Evolutionary conservation across 2,329 filamentous ascomycete species (phyloP).

Genomic region (Phyllosticta ampelicida): DNA sequence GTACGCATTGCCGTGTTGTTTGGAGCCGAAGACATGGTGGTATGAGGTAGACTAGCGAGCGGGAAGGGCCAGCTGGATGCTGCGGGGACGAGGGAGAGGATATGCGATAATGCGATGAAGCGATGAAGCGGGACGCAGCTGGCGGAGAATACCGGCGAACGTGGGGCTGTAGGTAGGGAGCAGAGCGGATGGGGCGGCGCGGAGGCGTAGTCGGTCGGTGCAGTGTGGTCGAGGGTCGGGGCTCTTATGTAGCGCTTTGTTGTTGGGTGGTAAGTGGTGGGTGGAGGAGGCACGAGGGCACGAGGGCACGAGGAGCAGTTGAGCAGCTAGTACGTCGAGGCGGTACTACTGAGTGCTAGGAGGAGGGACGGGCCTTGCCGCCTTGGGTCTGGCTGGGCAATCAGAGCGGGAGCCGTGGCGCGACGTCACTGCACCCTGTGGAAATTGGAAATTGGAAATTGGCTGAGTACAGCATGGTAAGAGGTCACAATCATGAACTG

Average conservation of each 20-base stretch:
- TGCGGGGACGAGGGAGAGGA: constrained; percentile 4
- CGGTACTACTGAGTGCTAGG: too few relatives aligned
- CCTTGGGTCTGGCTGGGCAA: background rate
- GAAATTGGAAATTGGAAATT: background rate
- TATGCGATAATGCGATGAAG: background rate
- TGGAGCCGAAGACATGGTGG: constrained; percentile 15
- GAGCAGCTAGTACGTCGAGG: too few relatives aligned
- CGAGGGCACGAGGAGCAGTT: background rate
- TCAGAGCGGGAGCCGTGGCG: background rate
- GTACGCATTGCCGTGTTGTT: constrained; percentile 16
- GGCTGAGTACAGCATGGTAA: background rate
- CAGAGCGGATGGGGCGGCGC: constrained; percentile 8
- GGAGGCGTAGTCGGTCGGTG: constrained; percentile 13
- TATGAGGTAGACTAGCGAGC: constrained; percentile 13
- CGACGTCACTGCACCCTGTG: background rate
- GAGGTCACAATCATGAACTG: background rate
- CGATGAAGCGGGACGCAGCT: background rate
- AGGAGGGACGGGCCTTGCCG: background rate
- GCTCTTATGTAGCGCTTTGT: constrained; percentile 26
- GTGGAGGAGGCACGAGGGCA: constrained; percentile 12
- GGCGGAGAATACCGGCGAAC: constrained; percentile 11
- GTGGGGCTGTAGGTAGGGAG: constrained; percentile 11
- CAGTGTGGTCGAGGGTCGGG: too few relatives aligned
- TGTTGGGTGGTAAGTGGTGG: constrained; percentile 27
- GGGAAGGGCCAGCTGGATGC: constrained; percentile 1